Percentiles rank a stretch among this genome's conserved stretches.
phyloP scores from a whole-genome alignment of 148 eudicot genomes.

The Polygonum aviculare region DNA sequence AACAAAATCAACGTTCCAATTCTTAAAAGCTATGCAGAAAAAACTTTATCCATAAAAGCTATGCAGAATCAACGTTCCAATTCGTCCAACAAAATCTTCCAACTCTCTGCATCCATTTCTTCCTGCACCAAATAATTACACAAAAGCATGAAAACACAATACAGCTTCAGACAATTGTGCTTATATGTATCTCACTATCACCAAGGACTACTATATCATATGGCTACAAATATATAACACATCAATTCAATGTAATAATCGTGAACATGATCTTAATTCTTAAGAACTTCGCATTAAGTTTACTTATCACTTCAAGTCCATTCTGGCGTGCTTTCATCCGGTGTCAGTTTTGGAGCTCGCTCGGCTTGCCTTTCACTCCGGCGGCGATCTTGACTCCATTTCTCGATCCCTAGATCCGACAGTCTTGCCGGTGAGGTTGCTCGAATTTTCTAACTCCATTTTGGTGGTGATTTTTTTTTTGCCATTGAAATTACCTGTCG shows the following conservation, averaged over 20 bases:
- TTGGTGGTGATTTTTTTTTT: neutral
- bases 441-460: neutral
- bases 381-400: slow-evolving; percentile 57
- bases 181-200: too few relatives aligned
- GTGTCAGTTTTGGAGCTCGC: slow-evolving; percentile 66
- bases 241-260: too few relatives aligned
- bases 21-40: too few relatives aligned
- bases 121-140: slow-evolving; percentile 36
- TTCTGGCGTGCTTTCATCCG: slow-evolving; percentile 16
- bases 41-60: neutral
- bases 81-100: slow-evolving; percentile 62
- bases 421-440: slow-evolving; percentile 36
- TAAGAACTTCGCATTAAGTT: too few relatives aligned
- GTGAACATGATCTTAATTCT: too few relatives aligned
- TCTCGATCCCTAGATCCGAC: slow-evolving; percentile 58
- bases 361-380: slow-evolving; percentile 69
- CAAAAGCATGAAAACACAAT: neutral
- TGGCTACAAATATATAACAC: too few relatives aligned
- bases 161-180: too few relatives aligned
- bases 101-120: slow-evolving; percentile 70
- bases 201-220: too few relatives aligned
- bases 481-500: neutral
- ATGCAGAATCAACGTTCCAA: slow-evolving; percentile 20
- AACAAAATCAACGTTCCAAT: too few relatives aligned
- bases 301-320: too few relatives aligned